Base-by-base conservation (phyloP, 805 yeast genomes). In the Brettanomyces nanus region DNA sequence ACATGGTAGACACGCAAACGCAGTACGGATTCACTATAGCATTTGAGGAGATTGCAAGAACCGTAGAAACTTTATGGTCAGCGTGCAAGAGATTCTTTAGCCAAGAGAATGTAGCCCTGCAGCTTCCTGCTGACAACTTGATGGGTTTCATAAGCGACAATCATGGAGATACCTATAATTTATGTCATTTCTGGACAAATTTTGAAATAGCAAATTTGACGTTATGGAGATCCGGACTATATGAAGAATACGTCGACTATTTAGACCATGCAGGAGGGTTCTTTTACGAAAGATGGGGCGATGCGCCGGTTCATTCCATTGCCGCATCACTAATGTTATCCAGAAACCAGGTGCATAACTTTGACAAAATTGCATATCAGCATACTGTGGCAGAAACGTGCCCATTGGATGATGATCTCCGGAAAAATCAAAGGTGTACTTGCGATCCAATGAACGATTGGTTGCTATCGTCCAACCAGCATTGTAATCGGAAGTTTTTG, bases 201-300 rank as follows among this genome's bases (percentile, higher is more conserved):
- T 81, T 81, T 49, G 89, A 81, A 61, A 66, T 84, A 38, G 92
- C 83, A 2, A 75, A 79, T 41, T 58, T 84, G 34, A 78, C 76
- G 30, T 71, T 84, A 40, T 80, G 73, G 68, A 64, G 86, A 46
- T 64, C 75, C 1, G 58, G 64, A 19, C 61, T 71, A 9, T 84
- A 82, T 60, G 64, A 69, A 31, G 63, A 66, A 7, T 82, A 71
- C 58, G 83, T 82, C 51, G 65, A 80, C 19, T 63, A 65, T 53
- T 62, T 85, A 32, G 95, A 85, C 54, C 47, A 56, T 23, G 61
- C 73, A 4, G 94, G 92, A 38, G 94, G 94, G 0, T 84, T 85
- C 57, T 85, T 74, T 56, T 83, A 84, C 54, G 92, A 85, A 62
- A 69, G 95, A 47, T 86, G 95, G 95, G 95, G 95, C 13, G 95